Base-by-base conservation (phyloP, 192 early-diverging fungal species). In the Rhizoclosmatium sp. region DNA sequence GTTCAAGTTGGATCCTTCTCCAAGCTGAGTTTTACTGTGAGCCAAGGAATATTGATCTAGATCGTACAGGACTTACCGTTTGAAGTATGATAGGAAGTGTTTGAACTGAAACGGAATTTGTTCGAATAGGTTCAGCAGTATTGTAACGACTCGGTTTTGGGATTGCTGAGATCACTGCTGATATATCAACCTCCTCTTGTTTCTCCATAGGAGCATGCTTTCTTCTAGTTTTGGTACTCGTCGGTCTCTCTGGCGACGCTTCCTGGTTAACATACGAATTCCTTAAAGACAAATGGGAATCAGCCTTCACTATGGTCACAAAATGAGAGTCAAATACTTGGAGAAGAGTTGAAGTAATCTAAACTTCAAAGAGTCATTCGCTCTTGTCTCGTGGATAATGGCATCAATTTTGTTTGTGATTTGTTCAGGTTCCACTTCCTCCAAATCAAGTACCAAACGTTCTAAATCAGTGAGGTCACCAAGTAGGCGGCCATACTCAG, bases 151-250 rank as follows among this genome's bases (percentile, higher is more conserved):
- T 56, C 31, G 75, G 61, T 2, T 64, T 46, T 74, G 81, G 84
- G 14, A 85, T 69, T 44, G 82, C 80, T 2, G 79, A 79, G 44
- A 85, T 87, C 5, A 87, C 79, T 2, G 76, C 49, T 39, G 61
- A 21, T n/a, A 87, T 62, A 47, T 80, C 80, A 19, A 76, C 69
- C 4, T 71, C 66, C 9, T 60, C 49, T 10, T 41, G 31, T 54
- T 75, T 49, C 48, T 83, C 74, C 54, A 70, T 67, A 51, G 68
- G 39, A 60, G n/a, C 48, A 56, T 82, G 68, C 56, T 71, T 70
- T 79, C 64, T 46, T 79, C 49, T 44, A 54, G 46, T 39, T 62
- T 65, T n/a, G 10, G 49, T 9, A 19, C 60, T 72, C 31, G 31
- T 61, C 14, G 62, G 56, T 31, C 59, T 51, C 21, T 40, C 68